Evolutionary conservation across 2,329 filamentous ascomycete genomes (phyloP).

Genomic region (Colletotrichum sidae): DNA sequence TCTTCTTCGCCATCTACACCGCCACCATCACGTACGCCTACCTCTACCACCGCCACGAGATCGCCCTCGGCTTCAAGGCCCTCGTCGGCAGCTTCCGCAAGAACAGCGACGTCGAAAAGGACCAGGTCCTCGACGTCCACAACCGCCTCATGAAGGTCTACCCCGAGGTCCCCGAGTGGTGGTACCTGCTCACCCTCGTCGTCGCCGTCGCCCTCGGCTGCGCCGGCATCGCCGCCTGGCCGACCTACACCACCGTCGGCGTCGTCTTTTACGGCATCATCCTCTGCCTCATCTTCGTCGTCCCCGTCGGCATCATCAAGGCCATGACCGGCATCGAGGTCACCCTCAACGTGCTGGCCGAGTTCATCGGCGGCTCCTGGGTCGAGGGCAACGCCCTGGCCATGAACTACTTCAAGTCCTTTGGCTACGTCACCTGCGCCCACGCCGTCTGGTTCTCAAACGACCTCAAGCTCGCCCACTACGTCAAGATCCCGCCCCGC

Average conservation of each 20-base stretch:
- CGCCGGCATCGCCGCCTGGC: conserved; percentile 59
- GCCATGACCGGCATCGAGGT: conserved; percentile 65
- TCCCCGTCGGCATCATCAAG: conserved; percentile 64
- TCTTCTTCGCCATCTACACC: conserved; percentile 67
- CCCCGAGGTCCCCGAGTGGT: conserved; percentile 65
- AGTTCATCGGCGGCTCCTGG: conserved; percentile 64
- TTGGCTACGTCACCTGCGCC: conserved; percentile 50
- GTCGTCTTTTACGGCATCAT: conserved; percentile 64
- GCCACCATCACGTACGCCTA: conserved; percentile 62
- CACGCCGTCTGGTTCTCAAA: conserved; percentile 41
- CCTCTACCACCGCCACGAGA: conserved; percentile 65
- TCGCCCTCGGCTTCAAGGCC: conserved; percentile 60
- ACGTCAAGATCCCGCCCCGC: conserved; percentile 72
- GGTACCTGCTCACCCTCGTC: conserved; percentile 59
- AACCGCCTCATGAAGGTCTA: conserved; percentile 60
- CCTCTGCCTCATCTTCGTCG: conserved; percentile 62
- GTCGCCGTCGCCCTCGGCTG: conserved; percentile 59
- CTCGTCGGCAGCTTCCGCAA: conserved; percentile 58
- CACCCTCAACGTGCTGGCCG: conserved; percentile 64
- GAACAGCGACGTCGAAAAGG: conserved; percentile 50
- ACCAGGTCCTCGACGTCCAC: conserved; percentile 57
- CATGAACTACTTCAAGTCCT: conserved; percentile 68
- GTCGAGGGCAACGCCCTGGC: conserved; percentile 62
- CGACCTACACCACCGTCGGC: conserved; percentile 62
- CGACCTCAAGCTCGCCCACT: conserved; percentile 62